These are phyloP conservation scores for Claviceps sp. DNA, from an alignment of 2,329 filamentous ascomycete species.

Conservation along the genomic window DNA sequence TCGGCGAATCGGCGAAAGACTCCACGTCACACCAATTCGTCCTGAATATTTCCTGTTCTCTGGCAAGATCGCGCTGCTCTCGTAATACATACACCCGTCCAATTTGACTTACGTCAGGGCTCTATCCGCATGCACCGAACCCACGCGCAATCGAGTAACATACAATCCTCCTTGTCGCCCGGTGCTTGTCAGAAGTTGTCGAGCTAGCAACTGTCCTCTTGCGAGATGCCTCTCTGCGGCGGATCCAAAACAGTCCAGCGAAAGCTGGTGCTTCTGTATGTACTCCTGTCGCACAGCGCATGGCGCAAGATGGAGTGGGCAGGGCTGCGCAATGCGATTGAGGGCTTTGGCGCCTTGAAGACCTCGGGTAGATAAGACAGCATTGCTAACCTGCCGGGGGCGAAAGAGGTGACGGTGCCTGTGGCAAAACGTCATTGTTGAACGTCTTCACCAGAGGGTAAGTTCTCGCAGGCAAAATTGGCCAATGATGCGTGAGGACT, in stretches of 20 bases:
- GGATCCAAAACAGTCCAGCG: constrained; percentile 79
- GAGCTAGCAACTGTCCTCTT: background rate
- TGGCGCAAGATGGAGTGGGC: background rate
- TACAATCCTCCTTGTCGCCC: background rate
- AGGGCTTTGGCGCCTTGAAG: background rate
- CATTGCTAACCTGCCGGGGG: background rate
- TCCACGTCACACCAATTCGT: background rate
- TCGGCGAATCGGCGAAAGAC: background rate
- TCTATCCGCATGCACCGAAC: background rate
- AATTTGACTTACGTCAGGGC: background rate
- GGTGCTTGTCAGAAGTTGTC: background rate
- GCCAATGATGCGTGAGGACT: background rate
- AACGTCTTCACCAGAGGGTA: constrained; percentile 98
- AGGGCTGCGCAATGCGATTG: background rate
- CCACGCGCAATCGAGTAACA: background rate
- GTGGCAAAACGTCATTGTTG: constrained; percentile 89
- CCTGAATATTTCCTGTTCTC: background rate
- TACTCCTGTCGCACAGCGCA: constrained; percentile 3
- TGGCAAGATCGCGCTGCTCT: background rate
- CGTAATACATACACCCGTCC: background rate
- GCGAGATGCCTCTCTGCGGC: constrained; percentile 36
- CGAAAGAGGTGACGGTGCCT: constrained; percentile 79
- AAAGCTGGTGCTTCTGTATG: constrained; percentile 84
- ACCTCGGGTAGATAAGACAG: background rate
- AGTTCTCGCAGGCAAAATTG: constrained; percentile 16